These are phyloP conservation scores for Triangularia verruculosa DNA, from an alignment of 2,329 filamentous ascomycete genomes.

Conservation along the genomic window DNA sequence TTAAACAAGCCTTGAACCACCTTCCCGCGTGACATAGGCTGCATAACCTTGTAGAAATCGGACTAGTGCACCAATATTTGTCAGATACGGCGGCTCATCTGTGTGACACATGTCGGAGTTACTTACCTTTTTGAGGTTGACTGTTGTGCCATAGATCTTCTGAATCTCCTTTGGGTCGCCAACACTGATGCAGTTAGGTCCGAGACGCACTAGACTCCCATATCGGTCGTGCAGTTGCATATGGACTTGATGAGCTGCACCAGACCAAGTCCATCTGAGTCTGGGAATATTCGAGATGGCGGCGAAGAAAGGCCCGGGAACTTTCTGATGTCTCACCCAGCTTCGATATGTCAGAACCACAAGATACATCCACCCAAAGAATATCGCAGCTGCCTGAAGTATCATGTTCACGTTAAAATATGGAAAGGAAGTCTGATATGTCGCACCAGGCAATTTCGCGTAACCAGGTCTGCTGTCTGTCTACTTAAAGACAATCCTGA, in stretches of 20 bases:
- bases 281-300: constrained; percentile 12
- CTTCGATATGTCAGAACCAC: neutral
- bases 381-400: neutral
- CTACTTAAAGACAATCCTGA: neutral
- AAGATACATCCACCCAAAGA: neutral
- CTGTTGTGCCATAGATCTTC: constrained; percentile 14
- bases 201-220: constrained; percentile 18
- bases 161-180: constrained; percentile 13
- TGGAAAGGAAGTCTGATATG: neutral
- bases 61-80: constrained; percentile 20
- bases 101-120: neutral
- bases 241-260: constrained; percentile 11
- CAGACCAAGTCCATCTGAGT: constrained; percentile 11
- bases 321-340: constrained; percentile 7
- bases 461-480: neutral
- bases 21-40: constrained; percentile 22
- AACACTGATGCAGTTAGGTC: constrained; percentile 18
- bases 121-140: constrained; percentile 17
- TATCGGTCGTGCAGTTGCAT: constrained; percentile 15
- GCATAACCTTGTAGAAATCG: constrained; percentile 26
- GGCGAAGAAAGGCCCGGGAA: constrained; percentile 14
- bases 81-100: neutral
- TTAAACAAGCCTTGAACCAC: constrained; percentile 26
- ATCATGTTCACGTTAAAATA: neutral
- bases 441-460: neutral